These are phyloP conservation scores for Hamamelis virginiana DNA, from an alignment of 164 flowering plant genomes.

Conservation along the genomic window DNA sequence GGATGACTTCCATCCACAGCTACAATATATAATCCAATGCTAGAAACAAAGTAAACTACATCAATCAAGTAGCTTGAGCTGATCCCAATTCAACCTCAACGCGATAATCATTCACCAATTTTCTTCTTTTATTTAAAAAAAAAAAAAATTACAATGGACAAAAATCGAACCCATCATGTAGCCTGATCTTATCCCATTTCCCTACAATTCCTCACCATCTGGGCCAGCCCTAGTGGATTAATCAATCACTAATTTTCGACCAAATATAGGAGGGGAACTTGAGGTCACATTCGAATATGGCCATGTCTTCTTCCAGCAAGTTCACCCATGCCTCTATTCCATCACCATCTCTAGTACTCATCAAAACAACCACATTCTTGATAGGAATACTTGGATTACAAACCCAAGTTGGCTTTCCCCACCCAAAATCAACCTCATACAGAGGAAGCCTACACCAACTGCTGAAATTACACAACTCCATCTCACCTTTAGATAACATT, in stretches of 20 bases:
- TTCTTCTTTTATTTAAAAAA: too few species aligned
- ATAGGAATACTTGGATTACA: neutral
- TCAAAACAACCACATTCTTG: conserved; percentile 17
- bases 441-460: conserved; percentile 36
- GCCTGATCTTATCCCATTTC: too few species aligned
- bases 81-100: too few species aligned
- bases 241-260: neutral
- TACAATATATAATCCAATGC: too few species aligned
- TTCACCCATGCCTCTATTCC: conserved; percentile 29
- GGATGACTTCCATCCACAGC: too few species aligned
- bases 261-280: neutral
- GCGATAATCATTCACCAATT: too few species aligned
- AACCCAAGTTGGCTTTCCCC: conserved; percentile 44
- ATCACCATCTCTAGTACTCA: conserved; percentile 17
- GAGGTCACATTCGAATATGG: neutral
- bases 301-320: conserved; percentile 12
- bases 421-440: conserved; percentile 44
- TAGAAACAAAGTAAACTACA: too few species aligned
- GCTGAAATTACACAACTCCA: conserved; percentile 2
- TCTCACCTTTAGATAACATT: neutral
- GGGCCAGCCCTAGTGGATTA: too few species aligned
- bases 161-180: too few species aligned
- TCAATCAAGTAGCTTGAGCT: too few species aligned
- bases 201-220: too few species aligned
- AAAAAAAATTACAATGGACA: too few species aligned